These are phyloP conservation scores for Cantharellus anzutake DNA, from an alignment of 768 basidiomycete genomes.

Conservation along the genomic window DNA sequence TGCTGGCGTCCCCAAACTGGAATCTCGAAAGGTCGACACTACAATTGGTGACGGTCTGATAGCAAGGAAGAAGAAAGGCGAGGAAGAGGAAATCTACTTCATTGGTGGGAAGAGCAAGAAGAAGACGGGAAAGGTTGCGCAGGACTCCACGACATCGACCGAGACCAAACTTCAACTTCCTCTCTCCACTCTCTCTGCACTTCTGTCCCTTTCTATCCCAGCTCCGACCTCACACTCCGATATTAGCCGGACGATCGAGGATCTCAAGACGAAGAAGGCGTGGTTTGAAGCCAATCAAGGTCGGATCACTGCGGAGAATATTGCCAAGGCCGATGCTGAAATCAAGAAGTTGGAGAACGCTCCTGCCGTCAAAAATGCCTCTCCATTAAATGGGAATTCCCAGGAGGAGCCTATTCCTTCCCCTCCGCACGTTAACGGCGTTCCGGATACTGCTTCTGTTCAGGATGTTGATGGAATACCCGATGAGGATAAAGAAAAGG, in stretches of 20 bases:
- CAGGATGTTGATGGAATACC: neutral
- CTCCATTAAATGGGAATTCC: neutral
- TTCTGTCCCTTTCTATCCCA: conserved; percentile 75
- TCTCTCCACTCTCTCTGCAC: conserved; percentile 68
- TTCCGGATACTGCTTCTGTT: neutral
- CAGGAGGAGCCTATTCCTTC: neutral
- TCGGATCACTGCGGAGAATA: conserved; percentile 55
- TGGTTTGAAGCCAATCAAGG: conserved; percentile 92
- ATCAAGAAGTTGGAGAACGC: conserved; percentile 22
- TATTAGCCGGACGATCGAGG: conserved; percentile 66
- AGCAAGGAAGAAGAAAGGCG: conserved; percentile 80
- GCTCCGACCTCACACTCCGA: conserved; percentile 65
- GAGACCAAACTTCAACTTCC: conserved; percentile 45
- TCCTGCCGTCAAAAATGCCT: too few relatives aligned
- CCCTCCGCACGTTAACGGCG: neutral
- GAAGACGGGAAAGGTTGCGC: conserved; percentile 19
- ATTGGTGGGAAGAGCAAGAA: conserved; percentile 42
- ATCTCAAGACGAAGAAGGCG: conserved; percentile 82
- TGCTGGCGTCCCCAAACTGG: conserved; percentile 57
- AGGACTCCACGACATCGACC: conserved; percentile 8
- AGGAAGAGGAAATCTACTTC: conserved; percentile 68
- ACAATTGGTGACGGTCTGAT: conserved; percentile 36
- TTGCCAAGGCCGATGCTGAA: conserved; percentile 60
- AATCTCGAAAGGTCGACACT: conserved; percentile 66
- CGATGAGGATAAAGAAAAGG: neutral